A percentile compares a stretch with the other conserved stretches of the same genome.
Conservation (phyloP, 2,329 filamentous ascomycete species). For the Xylariaceae sp. region DNA sequence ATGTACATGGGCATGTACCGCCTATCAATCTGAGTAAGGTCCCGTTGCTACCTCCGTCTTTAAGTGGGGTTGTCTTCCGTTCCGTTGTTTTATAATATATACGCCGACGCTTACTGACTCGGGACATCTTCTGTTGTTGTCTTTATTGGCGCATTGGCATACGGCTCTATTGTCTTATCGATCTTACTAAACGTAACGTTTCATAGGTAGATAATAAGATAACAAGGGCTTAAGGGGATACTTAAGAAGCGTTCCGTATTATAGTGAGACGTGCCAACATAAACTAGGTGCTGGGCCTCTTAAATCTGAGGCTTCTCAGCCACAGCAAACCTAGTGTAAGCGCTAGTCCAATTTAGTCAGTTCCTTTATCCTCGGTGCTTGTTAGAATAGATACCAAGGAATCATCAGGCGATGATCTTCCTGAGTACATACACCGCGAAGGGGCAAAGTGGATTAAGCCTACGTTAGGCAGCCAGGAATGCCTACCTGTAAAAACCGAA, state of each 20-base stretch:
- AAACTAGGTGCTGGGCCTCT: too few relatives aligned
- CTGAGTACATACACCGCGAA: background rate
- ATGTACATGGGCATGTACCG: too few relatives aligned
- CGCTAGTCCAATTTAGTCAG: background rate
- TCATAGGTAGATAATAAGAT: too few relatives aligned
- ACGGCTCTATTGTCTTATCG: too few relatives aligned
- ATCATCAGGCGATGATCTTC: background rate
- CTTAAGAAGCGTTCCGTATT: too few relatives aligned
- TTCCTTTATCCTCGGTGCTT: background rate
- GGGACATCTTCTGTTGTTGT: background rate
- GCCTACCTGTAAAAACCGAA: background rate
- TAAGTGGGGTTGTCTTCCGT: background rate
- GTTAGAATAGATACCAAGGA: background rate
- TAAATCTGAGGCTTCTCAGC: background rate
- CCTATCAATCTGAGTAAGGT: too few relatives aligned
- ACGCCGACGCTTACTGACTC: background rate
- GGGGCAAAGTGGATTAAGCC: background rate
- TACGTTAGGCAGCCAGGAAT: background rate
- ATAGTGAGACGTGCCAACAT: too few relatives aligned
- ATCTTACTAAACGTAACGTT: too few relatives aligned
- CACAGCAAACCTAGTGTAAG: background rate
- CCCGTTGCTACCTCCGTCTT: background rate
- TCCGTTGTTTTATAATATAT: background rate
- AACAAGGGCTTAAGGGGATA: too few relatives aligned
- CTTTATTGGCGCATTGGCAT: background rate